Conservation (phyloP, 257 asterid species). For the Lycium barbarum region DNA sequence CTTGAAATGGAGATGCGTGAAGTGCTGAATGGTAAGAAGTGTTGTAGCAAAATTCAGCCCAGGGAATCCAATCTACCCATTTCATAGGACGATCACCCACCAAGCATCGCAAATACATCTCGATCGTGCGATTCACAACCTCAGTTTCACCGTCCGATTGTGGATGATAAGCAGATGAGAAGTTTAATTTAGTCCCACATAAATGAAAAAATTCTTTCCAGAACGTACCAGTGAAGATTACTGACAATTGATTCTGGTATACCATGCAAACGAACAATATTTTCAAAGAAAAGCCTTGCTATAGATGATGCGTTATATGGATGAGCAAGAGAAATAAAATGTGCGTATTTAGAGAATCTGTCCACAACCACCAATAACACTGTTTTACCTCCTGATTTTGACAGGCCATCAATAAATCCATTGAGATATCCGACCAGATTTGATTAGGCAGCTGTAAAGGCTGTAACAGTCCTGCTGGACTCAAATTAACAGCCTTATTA, state of each 20-base stretch:
- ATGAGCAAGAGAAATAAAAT: background rate
- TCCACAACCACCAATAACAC: background rate
- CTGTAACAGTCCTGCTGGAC: background rate
- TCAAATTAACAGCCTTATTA: conserved; percentile 3
- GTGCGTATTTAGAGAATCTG: background rate
- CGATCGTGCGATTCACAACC: background rate
- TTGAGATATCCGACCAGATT: background rate
- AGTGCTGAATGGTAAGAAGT: background rate
- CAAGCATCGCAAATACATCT: conserved; percentile 13
- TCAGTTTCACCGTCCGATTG: background rate
- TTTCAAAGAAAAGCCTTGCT: background rate
- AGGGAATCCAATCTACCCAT: background rate
- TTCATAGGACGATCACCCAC: background rate
- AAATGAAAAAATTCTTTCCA: background rate
- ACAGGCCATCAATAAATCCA: background rate
- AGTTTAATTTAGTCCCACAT: background rate
- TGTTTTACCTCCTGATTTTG: background rate
- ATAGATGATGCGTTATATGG: background rate
- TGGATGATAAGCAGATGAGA: background rate
- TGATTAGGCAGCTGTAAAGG: background rate
- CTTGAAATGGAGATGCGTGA: background rate
- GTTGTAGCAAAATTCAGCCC: background rate
- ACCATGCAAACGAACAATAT: background rate
- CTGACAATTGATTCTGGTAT: background rate
- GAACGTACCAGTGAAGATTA: background rate